Evolutionary conservation across 1,139 yeast genomes (phyloP), one percentile per base, ranked within the genome.

Genomic region (Schizosaccharomyces versatilis): DNA sequence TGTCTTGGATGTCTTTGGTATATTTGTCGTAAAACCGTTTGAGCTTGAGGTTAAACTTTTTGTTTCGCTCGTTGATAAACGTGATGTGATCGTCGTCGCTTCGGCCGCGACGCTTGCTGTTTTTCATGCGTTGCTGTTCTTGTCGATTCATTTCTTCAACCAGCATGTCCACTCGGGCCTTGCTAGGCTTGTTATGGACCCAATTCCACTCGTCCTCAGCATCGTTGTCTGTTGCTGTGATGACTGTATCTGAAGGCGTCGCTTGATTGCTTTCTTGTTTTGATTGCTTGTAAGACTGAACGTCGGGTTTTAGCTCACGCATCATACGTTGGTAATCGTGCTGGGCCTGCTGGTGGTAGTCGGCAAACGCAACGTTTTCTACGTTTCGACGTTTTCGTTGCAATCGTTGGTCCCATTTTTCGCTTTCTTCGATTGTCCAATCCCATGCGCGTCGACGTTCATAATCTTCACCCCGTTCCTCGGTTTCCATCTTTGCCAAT

Each of bases 1-100:
- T 63, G 51, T 71, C 73, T 38, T 69, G 61, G 41, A 69, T 64
- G 47, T 70, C 73, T 59, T 65, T 62, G 19, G 71, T 66, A 56
- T 70, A 69, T 60, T 75, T 74, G 59, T 77, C 79, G 60, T 73
- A 75, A 59, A 73, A 75, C 52, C 88, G 68, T 56, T 78, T 72
- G 60, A 85, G 69, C 62, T 83, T 83, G 65, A 75, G 76, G 67
- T 84, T 85, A 67, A 84, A 85, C 62, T 81, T 82, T 63, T 75
- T 76, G 71, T 85, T 85, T 66, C 80, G 81, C 58, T 81, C 88
- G 64, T 82, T 84, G 64, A 85, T 68, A 53, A 67, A 68, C 14
- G 65, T 65, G 47, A 68, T 67, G 7, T 71, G 73, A 9, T 66
- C 72, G 3, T 68, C 72, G 10, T 68, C 72, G 15, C 62, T 69